Conservation (phyloP, 1,284 basidiomycete genomes). For the Ceratobasidium sp. region DNA sequence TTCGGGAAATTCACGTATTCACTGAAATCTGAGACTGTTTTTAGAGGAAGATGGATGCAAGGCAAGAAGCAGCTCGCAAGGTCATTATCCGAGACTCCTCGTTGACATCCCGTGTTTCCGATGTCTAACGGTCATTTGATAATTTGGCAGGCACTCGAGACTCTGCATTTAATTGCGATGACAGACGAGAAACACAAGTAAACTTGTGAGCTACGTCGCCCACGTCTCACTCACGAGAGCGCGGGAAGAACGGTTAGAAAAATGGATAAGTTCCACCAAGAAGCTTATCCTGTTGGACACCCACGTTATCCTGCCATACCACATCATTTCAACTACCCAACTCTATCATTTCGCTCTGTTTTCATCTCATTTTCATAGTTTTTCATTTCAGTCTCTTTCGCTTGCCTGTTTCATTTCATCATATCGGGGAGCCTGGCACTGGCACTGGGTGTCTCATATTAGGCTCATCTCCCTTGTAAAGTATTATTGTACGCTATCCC, state of each 20-base stretch:
- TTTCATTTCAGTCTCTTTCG: conserved; percentile 7
- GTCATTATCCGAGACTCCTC: background rate
- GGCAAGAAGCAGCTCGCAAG: conserved; percentile 36
- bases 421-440: conserved; percentile 12
- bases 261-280: conserved; percentile 28
- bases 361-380: background rate
- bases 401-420: background rate
- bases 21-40: background rate
- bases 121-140: conserved; percentile 21
- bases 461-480: conserved; percentile 34
- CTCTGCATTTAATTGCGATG: conserved; percentile 11
- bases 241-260: conserved; percentile 27
- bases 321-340: conserved; percentile 23
- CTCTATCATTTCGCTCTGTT: background rate
- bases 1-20: background rate
- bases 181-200: conserved; percentile 1
- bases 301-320: conserved; percentile 28
- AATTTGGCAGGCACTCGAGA: conserved; percentile 24
- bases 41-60: conserved; percentile 35
- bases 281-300: background rate
- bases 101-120: conserved; percentile 2
- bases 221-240: background rate
- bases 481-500: conserved; percentile 32
- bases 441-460: conserved; percentile 13
- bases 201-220: background rate